Conservation (phyloP, 1,284 basidiomycete species). For the Leucoagaricus sp. region DNA sequence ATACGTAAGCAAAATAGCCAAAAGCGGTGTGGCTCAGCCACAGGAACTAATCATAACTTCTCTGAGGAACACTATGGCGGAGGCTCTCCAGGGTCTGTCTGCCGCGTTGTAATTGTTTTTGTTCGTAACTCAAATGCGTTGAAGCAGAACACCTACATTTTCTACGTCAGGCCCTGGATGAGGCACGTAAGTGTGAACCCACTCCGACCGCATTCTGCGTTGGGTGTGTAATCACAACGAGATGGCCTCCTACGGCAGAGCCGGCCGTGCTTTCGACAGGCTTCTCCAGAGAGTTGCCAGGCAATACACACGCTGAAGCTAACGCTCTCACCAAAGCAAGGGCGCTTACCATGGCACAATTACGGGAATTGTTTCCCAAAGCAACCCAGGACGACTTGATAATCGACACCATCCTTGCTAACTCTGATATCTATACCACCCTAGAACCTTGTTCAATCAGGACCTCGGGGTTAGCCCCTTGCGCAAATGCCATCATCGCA, state of each 20-base stretch:
- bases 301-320: constrained; percentile 98
- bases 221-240: constrained; percentile 79
- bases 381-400: constrained; percentile 25
- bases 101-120: background rate
- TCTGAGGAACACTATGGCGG: background rate
- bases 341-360: constrained; percentile 41
- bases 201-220: constrained; percentile 91
- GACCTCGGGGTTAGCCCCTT: constrained; percentile 85
- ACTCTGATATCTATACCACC: constrained; percentile 87
- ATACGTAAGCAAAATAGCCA: constrained; percentile 15
- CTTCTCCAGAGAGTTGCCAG: constrained; percentile 89
- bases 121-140: constrained; percentile 9
- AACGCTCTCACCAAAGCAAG: constrained; percentile 85
- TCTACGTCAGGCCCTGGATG: constrained; percentile 67
- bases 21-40: constrained; percentile 7
- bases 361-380: constrained; percentile 45
- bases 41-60: background rate
- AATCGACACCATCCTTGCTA: constrained; percentile 51
- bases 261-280: constrained; percentile 74
- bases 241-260: constrained; percentile 38
- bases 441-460: constrained; percentile 96
- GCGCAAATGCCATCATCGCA: constrained; percentile 83
- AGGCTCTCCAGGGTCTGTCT: constrained; percentile 2
- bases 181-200: constrained; percentile 75
- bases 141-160: constrained; percentile 44